Base-by-base conservation (phyloP, 805 yeast species). In the Yamadazyma kitorensis region DNA sequence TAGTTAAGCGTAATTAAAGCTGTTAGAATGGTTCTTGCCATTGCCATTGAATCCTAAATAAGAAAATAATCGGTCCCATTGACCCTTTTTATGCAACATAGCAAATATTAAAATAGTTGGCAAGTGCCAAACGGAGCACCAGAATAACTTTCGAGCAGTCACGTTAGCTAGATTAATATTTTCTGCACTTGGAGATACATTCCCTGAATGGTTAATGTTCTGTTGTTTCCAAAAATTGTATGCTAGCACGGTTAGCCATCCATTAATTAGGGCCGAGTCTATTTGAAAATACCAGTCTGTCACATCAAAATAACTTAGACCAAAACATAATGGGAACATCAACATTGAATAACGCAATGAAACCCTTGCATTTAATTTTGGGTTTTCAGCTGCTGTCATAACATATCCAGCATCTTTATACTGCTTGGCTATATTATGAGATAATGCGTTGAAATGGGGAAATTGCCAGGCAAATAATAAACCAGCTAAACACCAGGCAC, bases 381-480 rank as follows among this genome's bases (percentile, higher is more conserved):
- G 98, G 51, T 91, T 86, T 43, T 81, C 89, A 65, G 85, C 89
- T 0, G 96, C 95, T 0, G 97, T 75, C 98, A 93, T 93, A n/a
- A 87, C 88, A 59, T 93, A 93, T 0, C 98, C 98, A 0, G 98
- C 98, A 30, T 72, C 70, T 49, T 83, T 81, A 55, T 93, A 93
- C 54, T 93, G 97, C 36, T 80, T 81, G 31, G 88, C 82, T 39
- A 93, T 80, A 47, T 82, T 82, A 60, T 89, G 96, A 33, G 94
- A 82, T 30, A 93, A 72, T 0, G 97, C 77, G 62, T 91, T 93
- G 68, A 93, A 93, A 57, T 93, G 98, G 2, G 98, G 98, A 59
- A 93, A 93, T 59, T 93, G 98, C 98, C 98, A 93, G 5, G 97
- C 96, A 54, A 85, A 93, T 24, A 93, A 64, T 33, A 93, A 63